Evolutionary conservation across 805 yeast species (phyloP).

Genomic region (Priceomyces castillae): DNA sequence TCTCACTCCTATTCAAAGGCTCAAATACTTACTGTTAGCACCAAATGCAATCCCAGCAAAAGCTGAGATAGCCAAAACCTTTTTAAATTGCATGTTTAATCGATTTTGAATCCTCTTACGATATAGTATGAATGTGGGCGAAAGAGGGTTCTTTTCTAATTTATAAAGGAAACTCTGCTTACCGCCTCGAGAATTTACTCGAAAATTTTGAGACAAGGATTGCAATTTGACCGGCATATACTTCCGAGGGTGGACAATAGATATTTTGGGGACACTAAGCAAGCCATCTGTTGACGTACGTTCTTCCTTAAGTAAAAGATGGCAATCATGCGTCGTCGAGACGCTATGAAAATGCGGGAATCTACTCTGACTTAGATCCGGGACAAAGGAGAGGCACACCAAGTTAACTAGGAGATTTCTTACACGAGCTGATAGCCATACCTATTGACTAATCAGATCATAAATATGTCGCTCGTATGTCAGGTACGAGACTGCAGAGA

Average conservation of each 20-base stretch:
- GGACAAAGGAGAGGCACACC: background rate
- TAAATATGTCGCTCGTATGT: too few relatives aligned
- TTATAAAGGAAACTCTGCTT: constrained; percentile 3
- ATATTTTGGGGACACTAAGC: background rate
- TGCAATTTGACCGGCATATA: background rate
- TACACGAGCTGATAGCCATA: too few relatives aligned
- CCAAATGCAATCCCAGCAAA: constrained; percentile 44
- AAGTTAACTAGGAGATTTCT: too few relatives aligned
- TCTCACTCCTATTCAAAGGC: background rate
- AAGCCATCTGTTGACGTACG: constrained; percentile 5
- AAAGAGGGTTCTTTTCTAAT: constrained; percentile 4
- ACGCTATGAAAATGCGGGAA: background rate
- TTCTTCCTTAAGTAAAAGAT: background rate
- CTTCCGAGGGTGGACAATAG: constrained; percentile 8
- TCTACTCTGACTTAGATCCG: background rate
- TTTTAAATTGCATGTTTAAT: constrained; percentile 53
- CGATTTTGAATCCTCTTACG: constrained; percentile 5
- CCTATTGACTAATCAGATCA: too few relatives aligned
- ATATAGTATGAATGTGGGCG: background rate
- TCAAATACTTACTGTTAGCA: constrained; percentile 27
- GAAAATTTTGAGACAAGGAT: constrained; percentile 2
- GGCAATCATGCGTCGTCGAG: background rate
- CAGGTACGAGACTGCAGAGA: too few relatives aligned
- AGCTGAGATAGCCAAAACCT: constrained; percentile 48
- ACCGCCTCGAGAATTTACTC: constrained; percentile 11